These are phyloP conservation scores for Mucuna pruriens DNA, from an alignment of 306 rosid genomes.

Conservation along the genomic window DNA sequence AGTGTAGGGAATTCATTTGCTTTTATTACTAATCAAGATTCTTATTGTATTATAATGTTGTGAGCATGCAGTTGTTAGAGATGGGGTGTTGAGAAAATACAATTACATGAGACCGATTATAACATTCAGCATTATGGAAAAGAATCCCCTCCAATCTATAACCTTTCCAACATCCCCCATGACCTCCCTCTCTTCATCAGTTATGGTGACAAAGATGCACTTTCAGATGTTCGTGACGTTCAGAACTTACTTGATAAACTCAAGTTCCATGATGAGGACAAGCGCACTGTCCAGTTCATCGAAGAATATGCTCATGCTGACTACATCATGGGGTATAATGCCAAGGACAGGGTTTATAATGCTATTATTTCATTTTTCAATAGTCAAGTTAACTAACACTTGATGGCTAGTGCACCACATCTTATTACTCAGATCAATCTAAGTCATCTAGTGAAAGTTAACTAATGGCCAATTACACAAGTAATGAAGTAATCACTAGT, in stretches of 20 bases:
- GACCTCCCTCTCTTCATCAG: constrained; percentile 83
- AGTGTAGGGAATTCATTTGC: neutral
- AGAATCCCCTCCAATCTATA: constrained; percentile 63
- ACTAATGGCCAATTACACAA: neutral
- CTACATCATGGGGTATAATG: constrained; percentile 72
- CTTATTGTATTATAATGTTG: neutral
- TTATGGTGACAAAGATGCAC: constrained; percentile 82
- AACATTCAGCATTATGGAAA: constrained; percentile 73
- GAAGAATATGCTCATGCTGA: constrained; percentile 79
- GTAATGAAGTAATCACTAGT: constrained; percentile 5
- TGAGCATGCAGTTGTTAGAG: constrained; percentile 60
- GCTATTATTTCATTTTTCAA: constrained; percentile 61
- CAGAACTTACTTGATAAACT: constrained; percentile 60
- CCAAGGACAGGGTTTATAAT: constrained; percentile 71
- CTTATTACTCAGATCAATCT: constrained; percentile 13
- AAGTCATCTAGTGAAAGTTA: constrained; percentile 6
- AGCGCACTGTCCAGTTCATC: constrained; percentile 61
- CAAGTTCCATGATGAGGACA: constrained; percentile 67
- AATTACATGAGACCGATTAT: constrained; percentile 53
- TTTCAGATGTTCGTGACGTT: constrained; percentile 73
- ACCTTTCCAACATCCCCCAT: constrained; percentile 80
- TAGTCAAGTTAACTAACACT: too few species aligned
- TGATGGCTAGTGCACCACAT: too few species aligned
- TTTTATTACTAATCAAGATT: neutral
- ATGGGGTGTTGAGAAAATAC: constrained; percentile 64